Base-by-base conservation (phyloP, 176 grass and related monocot genomes). In the Pharus latifolius region DNA sequence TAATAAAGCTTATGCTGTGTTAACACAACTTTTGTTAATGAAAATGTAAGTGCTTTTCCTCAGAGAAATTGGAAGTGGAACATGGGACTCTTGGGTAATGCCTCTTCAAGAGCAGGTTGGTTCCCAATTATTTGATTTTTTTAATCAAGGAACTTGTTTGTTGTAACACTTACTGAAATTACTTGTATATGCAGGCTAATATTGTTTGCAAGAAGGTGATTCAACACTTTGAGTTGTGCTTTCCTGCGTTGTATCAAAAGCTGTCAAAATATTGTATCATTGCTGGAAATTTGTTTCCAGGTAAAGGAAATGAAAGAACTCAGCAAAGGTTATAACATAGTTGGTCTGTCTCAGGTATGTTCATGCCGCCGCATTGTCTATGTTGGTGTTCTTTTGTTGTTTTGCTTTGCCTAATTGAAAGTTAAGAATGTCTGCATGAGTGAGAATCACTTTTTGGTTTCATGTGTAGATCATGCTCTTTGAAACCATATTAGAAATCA, bases 321-420 rank as follows among this genome's bases (percentile, higher is more conserved):
- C 3, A 90, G 74, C 20, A 71, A 56, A 1, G 93, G 93, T 43
- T 97, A 90, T 62, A 92, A 90, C 62, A 87, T 92, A 12, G 77
- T 97, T 74, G 93, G 89, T 63, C 83, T 97, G 10, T 97, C 93
- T 37, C 93, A 92, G 93, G 93, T 92, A 84, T 59, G 60, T 32
- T 65, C 48, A 20, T 73, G 10, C 15, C 31, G 3, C 35, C 64
- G 38, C 31, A 35, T 61, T 63, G 14, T 60, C 49, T 13, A 42
- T n/a, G 52, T 52, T 42, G 54, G 4, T 23, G 3, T 15, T 31
- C n/a, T n/a, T n/a, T n/a, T n/a, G n/a, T n/a, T n/a, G n/a, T n/a
- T n/a, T n/a, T n/a, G n/a, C n/a, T n/a, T n/a, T n/a, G n/a, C n/a
- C n/a, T n/a, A n/a, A n/a, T n/a, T n/a, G n/a, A n/a, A n/a, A n/a